Base-by-base conservation (phyloP, 345 rosid genomes). In the Salix caprea region DNA sequence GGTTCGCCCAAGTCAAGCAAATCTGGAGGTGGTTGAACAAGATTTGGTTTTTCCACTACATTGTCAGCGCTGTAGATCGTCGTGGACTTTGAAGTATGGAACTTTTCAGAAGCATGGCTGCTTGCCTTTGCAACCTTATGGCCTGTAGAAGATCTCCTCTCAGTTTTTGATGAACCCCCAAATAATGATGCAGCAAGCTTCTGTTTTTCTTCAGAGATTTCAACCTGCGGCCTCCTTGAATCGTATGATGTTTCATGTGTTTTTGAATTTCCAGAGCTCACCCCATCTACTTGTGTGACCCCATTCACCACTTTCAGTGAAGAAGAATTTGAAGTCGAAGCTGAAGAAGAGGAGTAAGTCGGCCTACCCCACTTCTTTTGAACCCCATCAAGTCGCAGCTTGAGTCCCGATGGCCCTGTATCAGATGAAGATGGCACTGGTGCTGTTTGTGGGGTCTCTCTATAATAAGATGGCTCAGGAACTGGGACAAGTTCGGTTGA, bases 181-280 rank as follows among this genome's bases (percentile, higher is more conserved):
- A 96, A 96, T 73, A 96, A 78, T 50, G 99, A 93, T 65, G 98
- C 99, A 71, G 97, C 99, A n/a, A 96, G 98, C 87, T 89, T 93
- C 90, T 96, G 95, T 84, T 92, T 96, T 83, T 93, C 98, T 19
- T 90, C 86, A 70, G 92, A 83, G 30, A 92, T 78, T 82, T 93
- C 97, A 79, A 84, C 82, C 75, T 85, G 83, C 1, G 90, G 84
- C 82, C 85, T 91, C 89, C 81, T 91, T 69, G 91, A 82, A 77
- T 90, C 92, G 34, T 87, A 84, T 56, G 80, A 54, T 21, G 77
- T 78, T 80, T 87, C 91, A 69, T 78, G 86, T 34, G 86, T 81
- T 81, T 82, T 90, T 44, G 92, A 76, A 60, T 78, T 86, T 79
- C 77, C 77, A 40, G 92, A 70, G 73, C 84, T 83, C 36, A 76